Evolutionary conservation across 140 eudicot species (phyloP).

Genomic region (Ambrosia hybrid): DNA sequence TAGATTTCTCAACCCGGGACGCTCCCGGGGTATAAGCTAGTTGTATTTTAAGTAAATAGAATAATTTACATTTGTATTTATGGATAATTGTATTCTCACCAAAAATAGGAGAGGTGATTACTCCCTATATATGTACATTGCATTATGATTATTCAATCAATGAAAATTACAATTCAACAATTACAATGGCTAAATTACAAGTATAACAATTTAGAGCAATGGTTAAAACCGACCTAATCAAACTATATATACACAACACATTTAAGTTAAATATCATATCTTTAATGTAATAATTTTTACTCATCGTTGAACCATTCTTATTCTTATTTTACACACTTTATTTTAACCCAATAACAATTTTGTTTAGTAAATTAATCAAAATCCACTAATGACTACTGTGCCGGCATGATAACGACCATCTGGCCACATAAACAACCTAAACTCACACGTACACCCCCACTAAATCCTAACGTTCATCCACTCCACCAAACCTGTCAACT

Average conservation of each 20-base stretch:
- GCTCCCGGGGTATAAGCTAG: too few relatives aligned
- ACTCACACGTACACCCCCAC: slow-evolving; percentile 11
- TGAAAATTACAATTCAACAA: too few relatives aligned
- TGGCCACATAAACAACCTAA: slow-evolving; percentile 9
- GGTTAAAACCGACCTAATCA: slow-evolving; percentile 16
- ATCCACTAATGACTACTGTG: not conserved
- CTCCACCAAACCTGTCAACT: slow-evolving; percentile 4
- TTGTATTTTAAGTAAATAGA: too few relatives aligned
- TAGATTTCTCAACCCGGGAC: too few relatives aligned
- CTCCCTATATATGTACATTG: too few relatives aligned
- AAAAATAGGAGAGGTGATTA: too few relatives aligned
- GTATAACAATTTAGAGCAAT: slow-evolving; percentile 9
- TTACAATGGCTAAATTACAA: slow-evolving; percentile 17
- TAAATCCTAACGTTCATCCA: slow-evolving; percentile 23
- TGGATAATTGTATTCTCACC: too few relatives aligned
- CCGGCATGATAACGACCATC: slow-evolving; percentile 14
- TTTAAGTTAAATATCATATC: not conserved
- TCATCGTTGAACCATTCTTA: not conserved
- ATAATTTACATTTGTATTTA: too few relatives aligned
- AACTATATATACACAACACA: not conserved
- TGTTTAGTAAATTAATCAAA: not conserved
- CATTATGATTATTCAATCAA: too few relatives aligned
- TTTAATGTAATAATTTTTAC: too few relatives aligned
- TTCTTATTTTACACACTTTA: too few relatives aligned
- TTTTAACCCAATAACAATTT: too few relatives aligned